A percentile compares a stretch with the other conserved stretches of the same genome.
These are phyloP conservation scores for Sarocladiaceae sp. DNA, from an alignment of 2,329 filamentous ascomycete species.

Conservation along the genomic window DNA sequence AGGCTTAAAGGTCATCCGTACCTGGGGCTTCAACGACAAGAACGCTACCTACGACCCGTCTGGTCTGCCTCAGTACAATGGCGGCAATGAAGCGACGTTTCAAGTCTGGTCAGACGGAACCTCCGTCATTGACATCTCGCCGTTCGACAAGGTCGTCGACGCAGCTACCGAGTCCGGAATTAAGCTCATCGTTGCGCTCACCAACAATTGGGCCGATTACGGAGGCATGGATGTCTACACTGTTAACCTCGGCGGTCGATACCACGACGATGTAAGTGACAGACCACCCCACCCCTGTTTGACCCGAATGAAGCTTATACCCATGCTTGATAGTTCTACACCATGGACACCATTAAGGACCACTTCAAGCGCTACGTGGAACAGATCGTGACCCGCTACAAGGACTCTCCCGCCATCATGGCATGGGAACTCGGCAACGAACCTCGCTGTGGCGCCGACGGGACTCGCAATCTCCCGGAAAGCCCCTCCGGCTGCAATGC, in stretches of 20 bases:
- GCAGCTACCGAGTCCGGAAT: slow-evolving; percentile 44
- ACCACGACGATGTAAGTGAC: slow-evolving; percentile 45
- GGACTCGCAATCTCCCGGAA: slow-evolving; percentile 38
- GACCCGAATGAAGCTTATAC: background rate
- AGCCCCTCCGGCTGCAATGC: slow-evolving; percentile 33
- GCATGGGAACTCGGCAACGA: slow-evolving; percentile 68
- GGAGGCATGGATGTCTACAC: slow-evolving; percentile 58
- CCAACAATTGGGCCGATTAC: slow-evolving; percentile 57
- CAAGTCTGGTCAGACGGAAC: slow-evolving; percentile 43
- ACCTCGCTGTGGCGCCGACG: slow-evolving; percentile 43
- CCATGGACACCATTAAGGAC: slow-evolving; percentile 43
- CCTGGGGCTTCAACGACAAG: slow-evolving; percentile 56
- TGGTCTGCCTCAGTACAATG: slow-evolving; percentile 49
- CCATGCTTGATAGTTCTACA: slow-evolving; percentile 37
- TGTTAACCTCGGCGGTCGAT: slow-evolving; percentile 46
- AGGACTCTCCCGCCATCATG: slow-evolving; percentile 54
- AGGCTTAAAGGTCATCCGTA: slow-evolving; percentile 49
- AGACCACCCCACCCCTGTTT: background rate
- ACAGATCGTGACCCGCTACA: slow-evolving; percentile 55
- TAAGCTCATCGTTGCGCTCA: slow-evolving; percentile 48
- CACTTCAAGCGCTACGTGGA: slow-evolving; percentile 56
- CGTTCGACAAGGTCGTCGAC: slow-evolving; percentile 48
- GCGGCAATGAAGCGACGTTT: slow-evolving; percentile 39
- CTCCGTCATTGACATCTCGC: slow-evolving; percentile 31
- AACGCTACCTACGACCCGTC: slow-evolving; percentile 41